These are phyloP conservation scores for Cutaneotrichosporon cavernicola DNA, from an alignment of 1,284 basidiomycete species.

Conservation along the genomic window DNA sequence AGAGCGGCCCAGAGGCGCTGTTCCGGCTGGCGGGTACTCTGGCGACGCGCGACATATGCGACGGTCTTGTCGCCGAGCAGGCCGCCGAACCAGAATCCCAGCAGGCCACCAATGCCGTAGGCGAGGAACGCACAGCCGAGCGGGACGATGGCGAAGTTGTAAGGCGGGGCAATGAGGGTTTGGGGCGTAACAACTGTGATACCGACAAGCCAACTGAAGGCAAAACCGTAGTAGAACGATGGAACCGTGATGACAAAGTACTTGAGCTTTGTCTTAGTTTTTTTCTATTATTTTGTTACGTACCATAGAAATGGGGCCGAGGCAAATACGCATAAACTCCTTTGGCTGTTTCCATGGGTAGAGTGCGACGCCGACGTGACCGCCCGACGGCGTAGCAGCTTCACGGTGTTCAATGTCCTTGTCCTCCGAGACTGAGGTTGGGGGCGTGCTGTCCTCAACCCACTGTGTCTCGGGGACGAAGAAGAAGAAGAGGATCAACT, in stretches of 20 bases:
- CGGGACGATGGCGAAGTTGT: constrained; percentile 38
- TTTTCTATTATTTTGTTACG: neutral
- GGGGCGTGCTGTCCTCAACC: constrained; percentile 8
- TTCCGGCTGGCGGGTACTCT: constrained; percentile 46
- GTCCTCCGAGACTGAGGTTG: neutral
- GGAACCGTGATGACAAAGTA: constrained; percentile 37
- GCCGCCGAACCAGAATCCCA: constrained; percentile 50
- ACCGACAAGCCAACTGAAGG: constrained; percentile 47
- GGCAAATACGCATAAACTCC: constrained; percentile 3
- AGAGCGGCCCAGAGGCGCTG: constrained; percentile 46
- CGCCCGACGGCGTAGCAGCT: neutral
- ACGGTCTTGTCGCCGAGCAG: constrained; percentile 44
- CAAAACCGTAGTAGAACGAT: constrained; percentile 45
- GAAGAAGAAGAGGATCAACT: constrained; percentile 28
- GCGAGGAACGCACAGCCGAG: constrained; percentile 48
- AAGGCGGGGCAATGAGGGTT: constrained; percentile 45
- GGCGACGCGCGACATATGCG: constrained; percentile 36
- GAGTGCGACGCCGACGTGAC: constrained; percentile 5
- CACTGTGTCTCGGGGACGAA: constrained; percentile 51
- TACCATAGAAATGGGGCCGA: constrained; percentile 37
- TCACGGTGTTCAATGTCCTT: neutral
- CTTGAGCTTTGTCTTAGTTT: constrained; percentile 8
- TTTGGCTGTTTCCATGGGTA: constrained; percentile 8
- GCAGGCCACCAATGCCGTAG: constrained; percentile 41
- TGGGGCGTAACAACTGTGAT: constrained; percentile 48